phyloP scores from a whole-genome alignment of 2,329 filamentous ascomycete species.

The Myriosclerotinia scirpicola region DNA sequence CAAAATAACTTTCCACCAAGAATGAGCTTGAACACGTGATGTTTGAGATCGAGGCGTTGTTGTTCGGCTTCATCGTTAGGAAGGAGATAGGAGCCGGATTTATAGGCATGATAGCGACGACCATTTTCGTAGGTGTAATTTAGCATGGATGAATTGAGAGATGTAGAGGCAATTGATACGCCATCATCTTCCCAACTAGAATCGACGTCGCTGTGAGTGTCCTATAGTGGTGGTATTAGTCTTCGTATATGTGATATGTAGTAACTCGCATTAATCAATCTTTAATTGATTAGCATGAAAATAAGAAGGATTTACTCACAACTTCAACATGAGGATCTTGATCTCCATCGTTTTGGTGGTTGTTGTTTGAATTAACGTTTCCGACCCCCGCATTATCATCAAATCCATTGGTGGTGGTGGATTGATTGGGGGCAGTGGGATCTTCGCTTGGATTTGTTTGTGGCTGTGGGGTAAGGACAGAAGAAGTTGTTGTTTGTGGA shows the following conservation, averaged over 20 bases:
- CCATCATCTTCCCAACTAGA: constrained; percentile 15
- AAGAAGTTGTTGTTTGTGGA: not conserved
- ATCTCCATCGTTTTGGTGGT: constrained; percentile 9
- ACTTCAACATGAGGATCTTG: constrained; percentile 16
- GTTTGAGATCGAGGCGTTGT: constrained; percentile 56
- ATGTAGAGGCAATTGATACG: constrained; percentile 20
- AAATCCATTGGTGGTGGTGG: not conserved
- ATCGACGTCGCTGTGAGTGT: constrained; percentile 20
- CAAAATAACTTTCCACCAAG: constrained; percentile 46
- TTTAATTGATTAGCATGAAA: no score
- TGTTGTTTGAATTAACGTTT: not conserved
- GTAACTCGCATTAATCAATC: no score
- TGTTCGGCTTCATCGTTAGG: constrained; percentile 62
- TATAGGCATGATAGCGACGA: constrained; percentile 57
- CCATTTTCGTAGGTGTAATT: constrained; percentile 58
- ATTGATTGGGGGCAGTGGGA: not conserved
- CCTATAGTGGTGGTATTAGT: not conserved
- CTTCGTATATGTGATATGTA: not conserved
- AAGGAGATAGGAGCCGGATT: constrained; percentile 56
- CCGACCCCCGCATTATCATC: no score
- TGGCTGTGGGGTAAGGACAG: no score
- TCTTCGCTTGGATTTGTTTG: not conserved
- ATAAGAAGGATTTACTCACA: not conserved
- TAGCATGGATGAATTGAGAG: constrained; percentile 42
- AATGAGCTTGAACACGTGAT: constrained; percentile 37